A percentile compares a stretch with the other conserved stretches of the same genome.
phyloP scores from a whole-genome alignment of 2,329 filamentous ascomycete species.

The Claviceps sp. region DNA sequence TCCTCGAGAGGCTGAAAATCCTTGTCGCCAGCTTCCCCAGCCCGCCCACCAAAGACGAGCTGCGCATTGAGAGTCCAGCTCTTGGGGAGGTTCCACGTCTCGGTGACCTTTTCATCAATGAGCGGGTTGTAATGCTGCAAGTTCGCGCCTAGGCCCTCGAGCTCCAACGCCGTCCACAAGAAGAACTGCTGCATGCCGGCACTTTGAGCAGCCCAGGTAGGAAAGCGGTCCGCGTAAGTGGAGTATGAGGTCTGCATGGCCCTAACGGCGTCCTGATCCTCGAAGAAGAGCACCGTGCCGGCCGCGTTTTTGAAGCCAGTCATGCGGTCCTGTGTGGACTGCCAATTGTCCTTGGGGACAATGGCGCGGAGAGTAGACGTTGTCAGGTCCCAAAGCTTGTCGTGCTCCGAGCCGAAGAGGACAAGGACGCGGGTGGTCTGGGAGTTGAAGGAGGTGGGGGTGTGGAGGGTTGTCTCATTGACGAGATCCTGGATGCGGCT shows the following conservation, averaged over 20 bases:
- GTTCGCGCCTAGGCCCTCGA: slow-evolving; percentile 75
- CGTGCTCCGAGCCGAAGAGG: slow-evolving; percentile 69
- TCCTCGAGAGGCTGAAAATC: slow-evolving; percentile 49
- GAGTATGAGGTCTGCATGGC: slow-evolving; percentile 55
- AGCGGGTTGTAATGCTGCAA: slow-evolving; percentile 86
- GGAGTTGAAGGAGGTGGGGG: slow-evolving; percentile 78
- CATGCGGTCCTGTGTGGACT: slow-evolving; percentile 32
- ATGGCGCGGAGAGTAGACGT: slow-evolving; percentile 36
- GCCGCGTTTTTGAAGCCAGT: slow-evolving; percentile 55
- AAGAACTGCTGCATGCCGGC: slow-evolving; percentile 67
- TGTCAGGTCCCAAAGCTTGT: slow-evolving; percentile 72
- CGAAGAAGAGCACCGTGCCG: slow-evolving; percentile 80
- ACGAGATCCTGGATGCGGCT: slow-evolving; percentile 52
- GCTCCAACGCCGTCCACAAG: slow-evolving; percentile 70
- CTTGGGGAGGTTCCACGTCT: slow-evolving; percentile 54
- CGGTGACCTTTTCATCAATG: slow-evolving; percentile 57
- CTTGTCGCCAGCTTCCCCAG: slow-evolving; percentile 48
- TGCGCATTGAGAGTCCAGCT: slow-evolving; percentile 71
- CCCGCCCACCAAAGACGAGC: slow-evolving; percentile 65
- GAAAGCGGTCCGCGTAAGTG: slow-evolving; percentile 68
- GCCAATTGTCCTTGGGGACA: slow-evolving; percentile 51
- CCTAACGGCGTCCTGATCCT: slow-evolving; percentile 56
- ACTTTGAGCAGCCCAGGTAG: slow-evolving; percentile 61
- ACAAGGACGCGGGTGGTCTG: slow-evolving; percentile 70
- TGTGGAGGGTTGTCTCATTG: slow-evolving; percentile 48